phyloP scores from a whole-genome alignment of 805 yeast genomes.

The Candida rishiriensis region DNA sequence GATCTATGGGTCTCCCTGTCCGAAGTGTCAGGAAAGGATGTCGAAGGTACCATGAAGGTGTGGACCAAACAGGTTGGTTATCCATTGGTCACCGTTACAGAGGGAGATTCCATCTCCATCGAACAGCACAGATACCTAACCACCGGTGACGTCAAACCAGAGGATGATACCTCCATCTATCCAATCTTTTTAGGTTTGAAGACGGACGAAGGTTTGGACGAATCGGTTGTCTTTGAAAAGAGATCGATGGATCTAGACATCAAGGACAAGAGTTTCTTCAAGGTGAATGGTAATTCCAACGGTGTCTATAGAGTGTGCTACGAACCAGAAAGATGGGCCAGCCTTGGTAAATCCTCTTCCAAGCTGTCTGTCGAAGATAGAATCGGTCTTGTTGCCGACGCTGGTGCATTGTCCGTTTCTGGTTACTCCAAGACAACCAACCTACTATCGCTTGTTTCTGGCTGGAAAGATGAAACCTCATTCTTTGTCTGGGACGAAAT shows the following conservation, averaged over 20 bases:
- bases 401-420: slow-evolving; percentile 45
- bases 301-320: slow-evolving; percentile 56
- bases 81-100: slow-evolving; percentile 58
- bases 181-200: slow-evolving; percentile 47
- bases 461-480: slow-evolving; percentile 35
- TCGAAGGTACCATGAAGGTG: slow-evolving; percentile 55
- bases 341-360: slow-evolving; percentile 35
- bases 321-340: slow-evolving; percentile 33
- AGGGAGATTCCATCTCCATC: slow-evolving; percentile 28
- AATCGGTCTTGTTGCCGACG: slow-evolving; percentile 54
- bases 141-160: slow-evolving; percentile 60
- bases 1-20: slow-evolving; percentile 69
- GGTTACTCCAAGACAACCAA: slow-evolving; percentile 42
- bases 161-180: slow-evolving; percentile 57
- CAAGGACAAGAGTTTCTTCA: slow-evolving; percentile 32
- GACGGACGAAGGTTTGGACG: slow-evolving; percentile 26
- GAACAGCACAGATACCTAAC: slow-evolving; percentile 61
- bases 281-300: slow-evolving; percentile 46
- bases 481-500: slow-evolving; percentile 58
- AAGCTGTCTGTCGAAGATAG: slow-evolving; percentile 45
- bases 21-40: slow-evolving; percentile 63
- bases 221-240: slow-evolving; percentile 24
- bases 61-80: slow-evolving; percentile 78
- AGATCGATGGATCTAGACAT: slow-evolving; percentile 17
- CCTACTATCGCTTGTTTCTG: slow-evolving; percentile 41